Evolutionary conservation across 306 rosid genomes (phyloP), one percentile per base, ranked within the genome.

Genomic region (Acacia crassicarpa): DNA sequence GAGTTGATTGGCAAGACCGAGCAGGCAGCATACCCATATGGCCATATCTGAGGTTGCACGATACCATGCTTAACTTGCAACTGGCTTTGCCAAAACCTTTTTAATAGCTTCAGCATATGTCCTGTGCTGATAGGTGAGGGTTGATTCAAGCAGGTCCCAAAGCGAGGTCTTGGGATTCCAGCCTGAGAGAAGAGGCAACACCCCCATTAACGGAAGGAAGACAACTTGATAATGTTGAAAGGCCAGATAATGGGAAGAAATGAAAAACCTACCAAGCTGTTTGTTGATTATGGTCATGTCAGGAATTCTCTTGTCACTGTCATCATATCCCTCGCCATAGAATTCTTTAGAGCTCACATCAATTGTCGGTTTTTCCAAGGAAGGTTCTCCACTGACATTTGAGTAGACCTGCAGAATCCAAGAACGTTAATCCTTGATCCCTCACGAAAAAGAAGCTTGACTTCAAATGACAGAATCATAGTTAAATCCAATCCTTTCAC

Each of bases 131-230:
- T 94, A 94, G 45, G 97, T 92, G 81, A 94, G 94, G 46, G 98
- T 94, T 38, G 97, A 92, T 54, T 94, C 98, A 81, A 94, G 98
- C 77, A 94, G 84, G 81, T 94, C 94, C 94, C 94, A 94, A 49
- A 94, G 94, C 2, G 97, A 94, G 13, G 98, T 94, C 83, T 90
- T 92, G 9, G 97, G 98, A 74, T 92, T 87, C 98, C 98, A 94
- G 27, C 94, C 98, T 94, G 85, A 83, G 19, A 56, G 48, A 61
- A 23, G 45, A 66, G 54, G 81, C 25, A 49, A 81, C 12, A 69
- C 38, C 16, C 10, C 11, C 70, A 59, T 86, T 23, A 83, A n/a
- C 53, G 77, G 11, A 33, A 46, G 20, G 56, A 59, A 70, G 71
- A 27, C 17, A 63, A 58, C 20, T 76, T 27, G 22, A 11, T 23